phyloP scores from a whole-genome alignment of 2,329 filamentous ascomycete species.

The Aspergillus ustus region DNA sequence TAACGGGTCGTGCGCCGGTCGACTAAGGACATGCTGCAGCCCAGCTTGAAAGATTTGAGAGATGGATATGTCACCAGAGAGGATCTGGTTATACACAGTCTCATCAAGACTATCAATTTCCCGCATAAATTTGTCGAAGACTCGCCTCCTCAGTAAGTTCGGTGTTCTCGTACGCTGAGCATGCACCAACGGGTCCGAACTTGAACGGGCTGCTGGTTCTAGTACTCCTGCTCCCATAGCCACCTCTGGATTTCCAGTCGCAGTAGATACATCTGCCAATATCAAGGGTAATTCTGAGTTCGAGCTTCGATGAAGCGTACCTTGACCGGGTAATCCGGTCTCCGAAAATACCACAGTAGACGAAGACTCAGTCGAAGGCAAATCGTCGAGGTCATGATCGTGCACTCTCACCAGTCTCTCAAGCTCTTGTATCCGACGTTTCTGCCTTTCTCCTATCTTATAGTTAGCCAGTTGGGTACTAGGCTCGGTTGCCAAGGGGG shows the following conservation, averaged over 20 bases:
- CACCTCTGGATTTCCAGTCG: not conserved
- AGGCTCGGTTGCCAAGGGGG: not conserved
- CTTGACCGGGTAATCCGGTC: not conserved
- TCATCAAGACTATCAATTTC: not conserved
- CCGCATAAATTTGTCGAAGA: not conserved
- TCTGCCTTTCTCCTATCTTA: not conserved
- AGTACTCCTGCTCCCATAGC: too few relatives aligned
- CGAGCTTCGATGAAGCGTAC: not conserved
- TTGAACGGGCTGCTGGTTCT: not conserved
- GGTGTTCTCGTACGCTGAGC: not conserved
- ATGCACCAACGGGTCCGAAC: not conserved
- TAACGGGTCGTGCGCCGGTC: not conserved
- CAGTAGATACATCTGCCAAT: not conserved
- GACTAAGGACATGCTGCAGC: not conserved
- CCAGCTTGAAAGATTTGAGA: not conserved
- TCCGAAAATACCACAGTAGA: not conserved
- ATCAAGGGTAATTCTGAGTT: not conserved
- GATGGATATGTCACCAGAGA: not conserved
- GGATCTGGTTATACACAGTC: not conserved
- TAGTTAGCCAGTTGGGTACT: not conserved
- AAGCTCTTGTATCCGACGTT: not conserved
- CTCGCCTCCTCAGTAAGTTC: not conserved
- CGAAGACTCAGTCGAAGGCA: not conserved
- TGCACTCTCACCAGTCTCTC: not conserved
- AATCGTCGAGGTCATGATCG: not conserved